These are phyloP conservation scores for Petunia hybrid DNA, from an alignment of 305 asterid genomes.

Conservation along the genomic window DNA sequence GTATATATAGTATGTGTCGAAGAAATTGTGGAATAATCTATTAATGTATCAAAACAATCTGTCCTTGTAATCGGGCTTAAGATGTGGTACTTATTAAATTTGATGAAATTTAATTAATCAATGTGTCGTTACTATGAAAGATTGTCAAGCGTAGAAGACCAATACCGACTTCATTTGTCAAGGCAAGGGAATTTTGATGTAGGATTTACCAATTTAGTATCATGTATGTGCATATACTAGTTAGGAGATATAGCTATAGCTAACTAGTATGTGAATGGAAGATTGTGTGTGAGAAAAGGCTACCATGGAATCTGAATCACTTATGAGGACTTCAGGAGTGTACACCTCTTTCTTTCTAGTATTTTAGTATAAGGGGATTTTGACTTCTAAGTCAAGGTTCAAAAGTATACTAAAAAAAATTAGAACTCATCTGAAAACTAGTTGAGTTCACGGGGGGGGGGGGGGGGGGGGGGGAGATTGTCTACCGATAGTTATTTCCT, in stretches of 20 bases:
- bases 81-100: not conserved
- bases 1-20: not conserved
- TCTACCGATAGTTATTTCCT: not conserved
- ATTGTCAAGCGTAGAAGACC: not conserved
- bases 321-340: not conserved
- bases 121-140: not conserved
- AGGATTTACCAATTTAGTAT: not conserved
- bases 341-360: slow-evolving; percentile 15
- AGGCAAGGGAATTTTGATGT: not conserved
- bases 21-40: slow-evolving; percentile 22
- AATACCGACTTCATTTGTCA: not conserved
- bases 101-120: not conserved
- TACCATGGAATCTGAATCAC: not conserved
- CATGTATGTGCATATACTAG: not conserved
- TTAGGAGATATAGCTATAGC: slow-evolving; percentile 25
- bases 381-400: not conserved
- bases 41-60: not conserved
- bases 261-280: not conserved
- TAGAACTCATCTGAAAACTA: slow-evolving; percentile 5
- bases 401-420: not conserved
- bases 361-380: not conserved
- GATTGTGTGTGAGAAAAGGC: slow-evolving; percentile 12
- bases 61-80: not conserved
- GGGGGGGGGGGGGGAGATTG: not conserved
- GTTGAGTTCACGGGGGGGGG: not conserved